A percentile compares a stretch with the other conserved stretches of the same genome.
These are phyloP conservation scores for Paramecium tetraurelia DNA, from an alignment of 73 alveolate genomes.

Conservation along the genomic window DNA sequence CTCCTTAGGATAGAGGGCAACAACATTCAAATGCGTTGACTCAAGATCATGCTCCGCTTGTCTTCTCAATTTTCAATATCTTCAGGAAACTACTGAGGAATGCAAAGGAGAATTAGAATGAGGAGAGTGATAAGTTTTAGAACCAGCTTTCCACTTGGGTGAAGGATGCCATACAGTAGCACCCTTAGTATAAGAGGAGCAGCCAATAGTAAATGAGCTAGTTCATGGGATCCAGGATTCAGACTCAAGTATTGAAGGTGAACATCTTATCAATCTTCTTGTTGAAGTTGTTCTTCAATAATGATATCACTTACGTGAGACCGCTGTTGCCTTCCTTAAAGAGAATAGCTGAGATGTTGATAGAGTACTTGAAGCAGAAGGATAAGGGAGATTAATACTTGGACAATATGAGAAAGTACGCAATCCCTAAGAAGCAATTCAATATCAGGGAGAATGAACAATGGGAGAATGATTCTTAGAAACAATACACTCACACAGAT, in stretches of 20 bases:
- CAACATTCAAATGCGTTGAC: background rate
- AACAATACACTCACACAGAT: background rate
- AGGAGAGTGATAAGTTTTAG: background rate
- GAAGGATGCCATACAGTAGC: background rate
- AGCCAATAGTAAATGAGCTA: background rate
- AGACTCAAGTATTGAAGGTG: background rate
- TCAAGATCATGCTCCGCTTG: constrained; percentile 11
- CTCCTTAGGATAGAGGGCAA: background rate
- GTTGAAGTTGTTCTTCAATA: background rate
- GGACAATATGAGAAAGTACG: background rate
- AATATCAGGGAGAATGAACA: background rate
- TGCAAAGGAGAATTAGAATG: background rate
- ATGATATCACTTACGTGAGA: background rate
- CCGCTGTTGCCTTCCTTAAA: background rate
- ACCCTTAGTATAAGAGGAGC: background rate
- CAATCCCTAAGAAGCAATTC: background rate
- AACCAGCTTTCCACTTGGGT: background rate
- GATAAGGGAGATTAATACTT: constrained; percentile 21
- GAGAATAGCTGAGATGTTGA: constrained; percentile 9
- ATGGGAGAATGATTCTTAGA: background rate
- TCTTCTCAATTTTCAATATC: background rate
- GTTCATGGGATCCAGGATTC: background rate
- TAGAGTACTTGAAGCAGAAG: background rate
- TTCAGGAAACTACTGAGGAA: background rate
- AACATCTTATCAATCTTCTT: background rate